Base-by-base conservation (phyloP, 1,284 basidiomycete genomes). In the Pyrrhoderma lamaoense region DNA sequence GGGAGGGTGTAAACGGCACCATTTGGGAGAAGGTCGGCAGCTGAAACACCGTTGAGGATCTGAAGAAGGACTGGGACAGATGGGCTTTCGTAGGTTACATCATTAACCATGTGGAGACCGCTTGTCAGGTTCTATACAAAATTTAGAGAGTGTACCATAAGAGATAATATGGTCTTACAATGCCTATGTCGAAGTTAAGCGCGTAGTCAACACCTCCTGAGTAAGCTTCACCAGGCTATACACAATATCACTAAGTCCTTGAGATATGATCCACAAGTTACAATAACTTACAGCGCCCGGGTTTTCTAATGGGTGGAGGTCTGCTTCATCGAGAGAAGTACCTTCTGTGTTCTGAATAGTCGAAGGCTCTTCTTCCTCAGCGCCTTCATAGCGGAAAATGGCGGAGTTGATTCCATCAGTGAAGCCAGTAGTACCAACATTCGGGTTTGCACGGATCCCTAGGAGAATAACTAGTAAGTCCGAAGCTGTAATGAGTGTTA, bases 281-380 rank as follows among this genome's bases (percentile, higher is more conserved):
- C 7, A 11, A 18, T 19, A 1, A 34, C 52, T 45, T 27, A 54
- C 52, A 16, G 59, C 63, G 36, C 58, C 65, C 11, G 67, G 62
- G 51, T 66, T 60, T 9, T 59, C 45, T 3, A 70, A 56, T 3
- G 69, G 49, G 44, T 55, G 38, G n/a, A 40, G 38, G 21, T 67
- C 57, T 3, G 64, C 65, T 47, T 76, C 74, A 3, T 64, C 36
- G 13, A 74, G 57, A 0, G 70, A 57, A 1, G 59, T 58, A 1
- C 56, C 57, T 51, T 57, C 63, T 0, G 61, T 55, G 0, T 58
- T 57, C 25, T 62, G 59, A 0, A 53, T 56, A 0, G 69, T 68
- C 18, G 61, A 59, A 59, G 49, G 64, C 2, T 66, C 64, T 3
- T 45, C 49, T 8, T 54, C 52, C 8, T 60, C 49, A 8, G 65